Evolutionary conservation across 2,329 filamentous ascomycete species (phyloP).

Genomic region (Eutypa lata): DNA sequence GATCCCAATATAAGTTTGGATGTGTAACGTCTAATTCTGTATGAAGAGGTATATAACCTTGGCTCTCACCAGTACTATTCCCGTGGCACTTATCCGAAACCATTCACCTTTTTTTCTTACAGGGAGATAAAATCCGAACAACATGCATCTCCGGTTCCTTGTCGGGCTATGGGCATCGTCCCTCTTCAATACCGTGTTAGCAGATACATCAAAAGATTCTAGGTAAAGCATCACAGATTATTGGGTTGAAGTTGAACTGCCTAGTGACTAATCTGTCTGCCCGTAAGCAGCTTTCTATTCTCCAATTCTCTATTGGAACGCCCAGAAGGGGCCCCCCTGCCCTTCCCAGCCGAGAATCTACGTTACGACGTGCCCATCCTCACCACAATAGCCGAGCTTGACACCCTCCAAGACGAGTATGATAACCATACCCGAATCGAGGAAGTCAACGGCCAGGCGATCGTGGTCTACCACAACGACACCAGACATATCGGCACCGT

Average conservation of each 20-base stretch:
- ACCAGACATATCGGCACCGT: neutral
- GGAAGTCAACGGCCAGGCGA: neutral
- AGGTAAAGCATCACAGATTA: neutral
- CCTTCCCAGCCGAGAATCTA: neutral
- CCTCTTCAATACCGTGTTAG: neutral
- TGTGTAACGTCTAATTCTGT: too few relatives aligned
- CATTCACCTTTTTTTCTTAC: too few relatives aligned
- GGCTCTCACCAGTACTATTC: too few relatives aligned
- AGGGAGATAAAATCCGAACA: too few relatives aligned
- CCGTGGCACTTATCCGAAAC: too few relatives aligned
- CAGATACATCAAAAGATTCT: neutral
- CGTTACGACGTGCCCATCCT: neutral
- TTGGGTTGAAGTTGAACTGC: too few relatives aligned
- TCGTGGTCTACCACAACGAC: neutral
- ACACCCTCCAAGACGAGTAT: neutral
- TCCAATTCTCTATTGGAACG: neutral
- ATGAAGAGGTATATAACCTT: too few relatives aligned
- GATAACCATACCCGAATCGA: neutral
- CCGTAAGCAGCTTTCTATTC: too few relatives aligned
- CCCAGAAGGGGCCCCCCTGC: neutral
- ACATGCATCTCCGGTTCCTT: neutral
- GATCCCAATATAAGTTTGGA: too few relatives aligned
- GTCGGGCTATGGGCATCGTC: neutral
- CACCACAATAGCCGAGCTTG: neutral
- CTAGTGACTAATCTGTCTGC: too few relatives aligned